Conservation (phyloP, 352 stramenopile species). For the Phytophthora macrochlamydospora region DNA sequence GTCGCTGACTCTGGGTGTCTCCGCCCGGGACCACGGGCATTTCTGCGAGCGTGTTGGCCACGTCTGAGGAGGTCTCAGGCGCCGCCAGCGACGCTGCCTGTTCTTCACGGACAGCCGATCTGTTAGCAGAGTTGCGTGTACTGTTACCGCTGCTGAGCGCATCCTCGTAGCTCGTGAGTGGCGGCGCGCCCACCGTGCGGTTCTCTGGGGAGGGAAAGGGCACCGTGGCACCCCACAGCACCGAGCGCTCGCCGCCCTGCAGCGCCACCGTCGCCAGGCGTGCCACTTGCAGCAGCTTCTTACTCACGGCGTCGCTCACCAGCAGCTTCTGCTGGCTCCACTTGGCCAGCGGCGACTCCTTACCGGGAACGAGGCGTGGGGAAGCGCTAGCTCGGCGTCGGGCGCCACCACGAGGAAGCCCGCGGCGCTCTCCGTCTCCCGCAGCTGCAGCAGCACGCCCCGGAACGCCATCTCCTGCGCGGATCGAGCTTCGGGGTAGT, state of each 20-base stretch:
- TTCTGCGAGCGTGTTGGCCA: slow-evolving; percentile 15
- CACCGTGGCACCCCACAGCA: slow-evolving; percentile 51
- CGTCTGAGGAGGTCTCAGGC: slow-evolving; percentile 16
- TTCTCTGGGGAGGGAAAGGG: slow-evolving; percentile 10
- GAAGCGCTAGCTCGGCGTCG: slow-evolving; percentile 50
- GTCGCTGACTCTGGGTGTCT: slow-evolving; percentile 13
- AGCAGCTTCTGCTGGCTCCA: slow-evolving; percentile 59
- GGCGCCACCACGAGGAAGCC: slow-evolving; percentile 61
- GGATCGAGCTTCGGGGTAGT: not conserved
- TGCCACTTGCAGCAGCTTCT: slow-evolving; percentile 59
- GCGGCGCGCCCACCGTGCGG: slow-evolving; percentile 19
- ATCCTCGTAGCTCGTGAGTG: slow-evolving; percentile 18
- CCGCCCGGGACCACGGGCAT: not conserved
- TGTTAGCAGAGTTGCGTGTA: slow-evolving; percentile 16
- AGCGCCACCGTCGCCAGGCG: slow-evolving; percentile 46
- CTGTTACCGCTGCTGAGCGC: slow-evolving; percentile 10
- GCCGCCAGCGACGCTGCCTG: slow-evolving; percentile 5
- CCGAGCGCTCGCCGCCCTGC: slow-evolving; percentile 43
- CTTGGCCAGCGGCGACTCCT: slow-evolving; percentile 25
- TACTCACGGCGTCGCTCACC: slow-evolving; percentile 54
- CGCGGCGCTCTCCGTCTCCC: slow-evolving; percentile 30
- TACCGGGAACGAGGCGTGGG: slow-evolving; percentile 4
- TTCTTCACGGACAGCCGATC: slow-evolving; percentile 5
- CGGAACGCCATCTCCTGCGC: slow-evolving; percentile 60
- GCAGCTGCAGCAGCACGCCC: slow-evolving; percentile 60